Conservation (phyloP, 1,284 basidiomycete genomes). For the Ceratobasidium sp. region DNA sequence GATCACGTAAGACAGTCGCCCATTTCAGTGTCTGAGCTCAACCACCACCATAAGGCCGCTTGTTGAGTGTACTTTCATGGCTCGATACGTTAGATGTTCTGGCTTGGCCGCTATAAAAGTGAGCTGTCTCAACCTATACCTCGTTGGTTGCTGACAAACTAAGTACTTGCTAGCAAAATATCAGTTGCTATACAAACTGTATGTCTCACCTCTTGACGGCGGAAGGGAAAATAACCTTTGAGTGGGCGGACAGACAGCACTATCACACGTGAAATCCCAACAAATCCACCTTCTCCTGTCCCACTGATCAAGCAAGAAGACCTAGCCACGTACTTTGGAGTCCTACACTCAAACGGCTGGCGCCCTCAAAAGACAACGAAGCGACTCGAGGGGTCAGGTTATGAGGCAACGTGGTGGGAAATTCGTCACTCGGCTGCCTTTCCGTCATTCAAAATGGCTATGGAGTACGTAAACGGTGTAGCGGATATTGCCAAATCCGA, state of each 20-base stretch:
- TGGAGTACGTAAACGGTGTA: slow-evolving; percentile 49
- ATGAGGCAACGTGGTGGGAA: slow-evolving; percentile 22
- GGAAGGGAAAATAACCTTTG: neutral
- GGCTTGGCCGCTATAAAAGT: too few relatives aligned
- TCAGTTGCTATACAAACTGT: too few relatives aligned
- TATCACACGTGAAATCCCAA: slow-evolving; percentile 41
- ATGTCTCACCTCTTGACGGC: too few relatives aligned
- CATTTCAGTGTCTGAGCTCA: too few relatives aligned
- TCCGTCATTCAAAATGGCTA: slow-evolving; percentile 43
- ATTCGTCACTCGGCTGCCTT: slow-evolving; percentile 43
- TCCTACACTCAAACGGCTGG: slow-evolving; percentile 50
- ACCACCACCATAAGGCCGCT: too few relatives aligned
- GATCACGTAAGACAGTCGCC: too few relatives aligned
- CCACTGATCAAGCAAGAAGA: slow-evolving; percentile 50
- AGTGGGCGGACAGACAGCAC: neutral
- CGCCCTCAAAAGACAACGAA: slow-evolving; percentile 44
- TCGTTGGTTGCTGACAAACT: too few relatives aligned
- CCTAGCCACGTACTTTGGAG: slow-evolving; percentile 48
- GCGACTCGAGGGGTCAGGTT: slow-evolving; percentile 45
- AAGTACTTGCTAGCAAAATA: too few relatives aligned
- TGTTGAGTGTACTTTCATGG: too few relatives aligned
- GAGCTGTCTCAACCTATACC: too few relatives aligned
- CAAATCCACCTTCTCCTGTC: slow-evolving; percentile 46
- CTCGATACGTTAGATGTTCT: too few relatives aligned
- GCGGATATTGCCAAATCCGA: slow-evolving; percentile 48